Conservation (phyloP, 164 flowering plant genomes). For the Vitis rupestris region DNA sequence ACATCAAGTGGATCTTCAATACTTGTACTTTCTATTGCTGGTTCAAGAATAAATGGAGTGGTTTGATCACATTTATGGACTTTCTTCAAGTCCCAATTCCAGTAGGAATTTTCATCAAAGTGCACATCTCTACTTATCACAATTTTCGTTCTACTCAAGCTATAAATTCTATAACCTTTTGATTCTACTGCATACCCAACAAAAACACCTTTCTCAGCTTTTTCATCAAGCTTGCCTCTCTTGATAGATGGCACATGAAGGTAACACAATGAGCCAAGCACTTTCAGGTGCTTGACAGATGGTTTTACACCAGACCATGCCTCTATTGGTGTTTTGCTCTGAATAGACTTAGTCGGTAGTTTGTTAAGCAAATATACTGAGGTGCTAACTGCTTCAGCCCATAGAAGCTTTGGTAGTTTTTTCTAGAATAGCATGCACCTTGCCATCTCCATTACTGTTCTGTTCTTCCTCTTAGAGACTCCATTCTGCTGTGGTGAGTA, state of each 20-base stretch:
- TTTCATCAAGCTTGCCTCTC: conserved; percentile 4
- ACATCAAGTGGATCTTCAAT: no score
- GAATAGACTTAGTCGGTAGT: background rate
- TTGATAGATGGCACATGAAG: background rate
- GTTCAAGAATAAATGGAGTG: no score
- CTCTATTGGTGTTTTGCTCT: background rate
- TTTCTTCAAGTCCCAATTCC: background rate
- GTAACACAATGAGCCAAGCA: conserved; percentile 6
- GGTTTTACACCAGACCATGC: background rate
- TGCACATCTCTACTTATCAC: background rate
- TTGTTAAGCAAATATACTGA: background rate
- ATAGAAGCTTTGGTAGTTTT: background rate
- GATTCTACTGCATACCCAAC: background rate
- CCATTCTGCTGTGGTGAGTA: conserved; percentile 4
- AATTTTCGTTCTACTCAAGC: background rate
- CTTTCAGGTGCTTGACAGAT: background rate
- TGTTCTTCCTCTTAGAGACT: conserved; percentile 1
- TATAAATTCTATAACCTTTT: background rate
- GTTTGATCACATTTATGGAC: no score
- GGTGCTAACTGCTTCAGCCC: background rate
- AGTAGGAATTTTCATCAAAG: background rate
- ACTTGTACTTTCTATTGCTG: no score
- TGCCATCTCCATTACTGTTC: conserved; percentile 2
- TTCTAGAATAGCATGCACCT: conserved; percentile 2
- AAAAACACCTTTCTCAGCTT: background rate